Conservation (phyloP, 768 basidiomycete genomes). For the Lactarius sp. region DNA sequence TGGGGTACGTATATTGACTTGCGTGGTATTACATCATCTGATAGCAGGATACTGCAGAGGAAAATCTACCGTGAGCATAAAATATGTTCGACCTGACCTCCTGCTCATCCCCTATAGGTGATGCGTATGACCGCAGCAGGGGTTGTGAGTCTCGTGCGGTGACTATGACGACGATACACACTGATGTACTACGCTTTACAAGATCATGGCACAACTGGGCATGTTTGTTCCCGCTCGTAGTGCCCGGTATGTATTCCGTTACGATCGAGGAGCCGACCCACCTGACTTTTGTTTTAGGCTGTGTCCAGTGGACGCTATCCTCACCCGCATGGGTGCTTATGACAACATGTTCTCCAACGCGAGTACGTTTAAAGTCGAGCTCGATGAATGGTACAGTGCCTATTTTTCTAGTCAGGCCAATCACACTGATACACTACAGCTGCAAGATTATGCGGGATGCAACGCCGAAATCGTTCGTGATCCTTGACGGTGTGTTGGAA, state of each 20-base stretch:
- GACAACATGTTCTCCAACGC: conserved; percentile 95
- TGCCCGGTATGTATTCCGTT: conserved; percentile 52
- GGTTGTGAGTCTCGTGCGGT: conserved; percentile 47
- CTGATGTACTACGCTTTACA: not conserved
- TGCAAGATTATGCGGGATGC: conserved; percentile 92
- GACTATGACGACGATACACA: not conserved
- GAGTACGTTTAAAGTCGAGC: conserved; percentile 96
- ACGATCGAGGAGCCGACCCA: not conserved
- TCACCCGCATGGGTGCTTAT: conserved; percentile 98
- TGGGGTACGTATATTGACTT: conserved; percentile 58
- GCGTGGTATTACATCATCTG: not conserved
- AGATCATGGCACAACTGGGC: conserved; percentile 93
- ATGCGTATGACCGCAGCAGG: conserved; percentile 97
- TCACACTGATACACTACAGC: conserved; percentile 36
- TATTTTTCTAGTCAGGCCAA: not conserved
- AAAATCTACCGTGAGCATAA: conserved; percentile 61
- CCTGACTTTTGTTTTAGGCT: conserved; percentile 43
- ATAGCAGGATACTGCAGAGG: conserved; percentile 41
- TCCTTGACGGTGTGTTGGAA: conserved; percentile 75
- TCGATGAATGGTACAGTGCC: conserved; percentile 83
- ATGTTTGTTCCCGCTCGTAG: conserved; percentile 87
- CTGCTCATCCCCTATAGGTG: conserved; percentile 37
- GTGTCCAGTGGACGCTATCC: conserved; percentile 85
- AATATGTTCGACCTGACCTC: not conserved
- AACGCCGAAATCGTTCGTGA: conserved; percentile 90